These are phyloP conservation scores for Pseudogymnoascus sp. DNA, from an alignment of 2,329 filamentous ascomycete species.

Conservation along the genomic window DNA sequence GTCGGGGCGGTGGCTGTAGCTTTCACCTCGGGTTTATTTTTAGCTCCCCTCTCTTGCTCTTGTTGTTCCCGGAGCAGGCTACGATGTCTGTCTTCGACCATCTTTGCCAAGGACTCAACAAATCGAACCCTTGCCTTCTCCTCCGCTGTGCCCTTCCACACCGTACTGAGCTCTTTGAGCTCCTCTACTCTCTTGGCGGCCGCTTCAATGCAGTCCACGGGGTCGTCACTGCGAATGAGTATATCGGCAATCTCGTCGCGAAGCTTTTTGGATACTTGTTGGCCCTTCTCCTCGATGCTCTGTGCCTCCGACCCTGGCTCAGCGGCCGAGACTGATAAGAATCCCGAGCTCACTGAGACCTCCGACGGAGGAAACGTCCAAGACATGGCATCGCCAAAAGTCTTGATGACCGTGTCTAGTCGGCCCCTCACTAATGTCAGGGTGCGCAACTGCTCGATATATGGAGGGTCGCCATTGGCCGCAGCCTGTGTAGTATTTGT, in stretches of 20 bases:
- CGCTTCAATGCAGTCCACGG: slow-evolving; percentile 60
- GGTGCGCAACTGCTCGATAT: slow-evolving; percentile 72
- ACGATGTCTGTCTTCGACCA: slow-evolving; percentile 64
- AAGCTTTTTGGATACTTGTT: slow-evolving; percentile 64
- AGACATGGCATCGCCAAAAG: slow-evolving; percentile 91
- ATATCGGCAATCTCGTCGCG: slow-evolving; percentile 64
- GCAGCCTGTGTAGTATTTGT: slow-evolving; percentile 19
- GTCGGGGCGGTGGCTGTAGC: not conserved
- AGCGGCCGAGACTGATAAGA: slow-evolving; percentile 83
- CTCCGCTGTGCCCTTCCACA: slow-evolving; percentile 95
- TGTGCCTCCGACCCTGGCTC: slow-evolving; percentile 58
- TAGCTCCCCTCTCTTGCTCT: slow-evolving; percentile 22
- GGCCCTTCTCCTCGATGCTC: slow-evolving; percentile 77
- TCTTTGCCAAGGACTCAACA: slow-evolving; percentile 70
- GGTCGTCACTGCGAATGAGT: slow-evolving; percentile 50
- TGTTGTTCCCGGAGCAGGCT: slow-evolving; percentile 27
- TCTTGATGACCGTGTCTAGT: slow-evolving; percentile 82
- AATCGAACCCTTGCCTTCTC: slow-evolving; percentile 77
- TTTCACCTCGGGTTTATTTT: slow-evolving; percentile 12
- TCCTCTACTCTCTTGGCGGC: slow-evolving; percentile 68
- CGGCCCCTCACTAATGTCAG: slow-evolving; percentile 73
- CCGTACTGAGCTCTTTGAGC: slow-evolving; percentile 63
- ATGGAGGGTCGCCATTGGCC: slow-evolving; percentile 39
- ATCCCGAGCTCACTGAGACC: slow-evolving; percentile 71
- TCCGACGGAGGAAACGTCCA: slow-evolving; percentile 89